These are phyloP conservation scores for Suillus ampliporus DNA, from an alignment of 768 basidiomycete genomes.

Conservation along the genomic window DNA sequence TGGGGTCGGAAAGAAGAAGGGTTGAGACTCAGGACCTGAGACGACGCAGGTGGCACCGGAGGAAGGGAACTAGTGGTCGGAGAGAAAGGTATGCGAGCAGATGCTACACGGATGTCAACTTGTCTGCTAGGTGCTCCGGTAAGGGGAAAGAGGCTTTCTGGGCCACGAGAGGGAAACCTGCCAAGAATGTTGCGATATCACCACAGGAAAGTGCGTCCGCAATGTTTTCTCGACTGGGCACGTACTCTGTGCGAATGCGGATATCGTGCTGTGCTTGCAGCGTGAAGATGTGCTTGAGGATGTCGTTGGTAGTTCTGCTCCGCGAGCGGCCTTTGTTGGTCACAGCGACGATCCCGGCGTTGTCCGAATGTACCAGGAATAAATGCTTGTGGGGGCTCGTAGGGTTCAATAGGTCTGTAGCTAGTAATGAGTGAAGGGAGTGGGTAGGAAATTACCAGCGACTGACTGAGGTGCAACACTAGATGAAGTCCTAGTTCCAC, in stretches of 20 bases:
- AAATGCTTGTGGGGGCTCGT: neutral
- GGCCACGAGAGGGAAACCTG: too few relatives aligned
- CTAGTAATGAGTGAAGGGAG: too few relatives aligned
- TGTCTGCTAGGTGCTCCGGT: too few relatives aligned
- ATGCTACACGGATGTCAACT: too few relatives aligned
- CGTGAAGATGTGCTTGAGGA: conserved; percentile 25
- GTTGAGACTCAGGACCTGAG: neutral
- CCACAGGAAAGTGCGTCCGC: conserved; percentile 40
- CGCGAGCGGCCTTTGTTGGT: conserved; percentile 36
- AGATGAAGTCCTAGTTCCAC: conserved; percentile 40
- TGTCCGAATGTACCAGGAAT: conserved; percentile 41
- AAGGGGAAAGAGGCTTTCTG: too few relatives aligned
- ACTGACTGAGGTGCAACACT: neutral
- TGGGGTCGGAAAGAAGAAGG: neutral
- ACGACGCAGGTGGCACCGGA: too few relatives aligned
- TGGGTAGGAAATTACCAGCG: too few relatives aligned
- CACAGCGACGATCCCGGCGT: conserved; percentile 36
- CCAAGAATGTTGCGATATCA: neutral
- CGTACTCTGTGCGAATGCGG: conserved; percentile 20
- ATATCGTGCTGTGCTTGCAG: conserved; percentile 3
- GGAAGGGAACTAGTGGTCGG: too few relatives aligned
- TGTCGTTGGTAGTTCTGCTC: conserved; percentile 31
- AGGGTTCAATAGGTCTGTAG: neutral
- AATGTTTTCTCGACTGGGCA: conserved; percentile 32
- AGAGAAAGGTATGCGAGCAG: too few relatives aligned